Conservation (phyloP, 73 alveolate genomes). For the Effrenium voratum region DNA sequence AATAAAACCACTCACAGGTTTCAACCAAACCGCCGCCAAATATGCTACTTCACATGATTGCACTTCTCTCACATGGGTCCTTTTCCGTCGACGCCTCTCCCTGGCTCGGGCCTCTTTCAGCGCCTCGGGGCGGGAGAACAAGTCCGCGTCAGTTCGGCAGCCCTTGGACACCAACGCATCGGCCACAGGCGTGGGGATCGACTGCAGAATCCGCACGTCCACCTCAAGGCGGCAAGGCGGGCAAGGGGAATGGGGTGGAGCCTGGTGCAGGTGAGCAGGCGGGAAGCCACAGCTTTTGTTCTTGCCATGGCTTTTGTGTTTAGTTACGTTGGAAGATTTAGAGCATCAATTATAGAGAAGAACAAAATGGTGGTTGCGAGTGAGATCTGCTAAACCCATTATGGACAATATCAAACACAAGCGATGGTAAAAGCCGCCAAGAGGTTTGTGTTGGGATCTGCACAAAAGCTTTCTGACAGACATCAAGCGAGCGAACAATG, state of each 20-base stretch:
- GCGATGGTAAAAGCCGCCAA: no score
- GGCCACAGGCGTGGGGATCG: constrained; percentile 83
- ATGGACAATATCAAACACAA: no score
- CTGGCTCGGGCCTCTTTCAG: constrained; percentile 18
- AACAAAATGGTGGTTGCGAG: no score
- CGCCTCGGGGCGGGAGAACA: constrained; percentile 17
- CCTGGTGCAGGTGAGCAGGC: not conserved
- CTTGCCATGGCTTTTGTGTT: not conserved
- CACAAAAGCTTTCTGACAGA: no score
- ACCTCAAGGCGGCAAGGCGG: not conserved
- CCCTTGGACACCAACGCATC: constrained; percentile 59
- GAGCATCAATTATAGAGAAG: no score
- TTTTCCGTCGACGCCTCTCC: not conserved
- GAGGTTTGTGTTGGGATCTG: no score
- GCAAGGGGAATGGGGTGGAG: not conserved
- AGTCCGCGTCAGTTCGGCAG: constrained; percentile 14
- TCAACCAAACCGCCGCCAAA: no score
- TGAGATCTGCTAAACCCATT: no score
- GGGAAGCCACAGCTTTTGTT: not conserved
- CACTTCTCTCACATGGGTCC: not conserved
- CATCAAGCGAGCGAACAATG: no score
- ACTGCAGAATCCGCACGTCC: constrained; percentile 83
- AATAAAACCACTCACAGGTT: no score
- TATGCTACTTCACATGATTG: not conserved
- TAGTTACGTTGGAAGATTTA: not conserved